Evolutionary conservation across 2,329 filamentous ascomycete species (phyloP).

Genomic region (Alternaria sp.): DNA sequence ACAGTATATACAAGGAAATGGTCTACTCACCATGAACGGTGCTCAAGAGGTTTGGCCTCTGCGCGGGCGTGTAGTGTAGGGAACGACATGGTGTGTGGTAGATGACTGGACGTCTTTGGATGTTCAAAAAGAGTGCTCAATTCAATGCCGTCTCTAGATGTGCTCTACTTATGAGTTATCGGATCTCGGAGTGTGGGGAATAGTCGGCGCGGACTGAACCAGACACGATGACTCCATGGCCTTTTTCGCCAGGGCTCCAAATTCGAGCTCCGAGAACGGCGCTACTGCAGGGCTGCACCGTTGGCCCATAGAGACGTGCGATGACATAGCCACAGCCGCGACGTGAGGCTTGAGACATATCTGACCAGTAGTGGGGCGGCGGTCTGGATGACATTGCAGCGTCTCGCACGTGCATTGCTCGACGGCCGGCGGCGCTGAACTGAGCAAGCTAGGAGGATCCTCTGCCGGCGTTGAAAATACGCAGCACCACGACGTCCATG

Average conservation of each 20-base stretch:
- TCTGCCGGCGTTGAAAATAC: conserved; percentile 11
- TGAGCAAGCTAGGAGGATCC: conserved; percentile 18
- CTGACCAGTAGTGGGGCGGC: neutral
- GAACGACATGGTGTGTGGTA: conserved; percentile 36
- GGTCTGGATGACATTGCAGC: neutral
- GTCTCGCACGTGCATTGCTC: conserved; percentile 28
- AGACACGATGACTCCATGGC: conserved; percentile 34
- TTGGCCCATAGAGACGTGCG: neutral
- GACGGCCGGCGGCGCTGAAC: neutral
- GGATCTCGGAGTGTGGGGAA: conserved; percentile 26
- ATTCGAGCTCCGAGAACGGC: conserved; percentile 26
- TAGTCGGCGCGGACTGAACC: conserved; percentile 6
- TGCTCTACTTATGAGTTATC: neutral
- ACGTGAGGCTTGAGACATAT: neutral
- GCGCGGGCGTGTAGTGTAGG: conserved; percentile 51
- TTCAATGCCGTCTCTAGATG: neutral
- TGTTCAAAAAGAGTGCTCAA: neutral
- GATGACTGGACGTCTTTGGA: neutral
- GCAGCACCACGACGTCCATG: conserved; percentile 6
- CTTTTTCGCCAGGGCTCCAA: conserved; percentile 25
- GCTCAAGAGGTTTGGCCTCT: conserved; percentile 51
- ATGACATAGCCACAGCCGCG: neutral
- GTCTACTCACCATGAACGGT: conserved; percentile 38
- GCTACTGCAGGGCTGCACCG: conserved; percentile 28
- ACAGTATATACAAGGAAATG: neutral